phyloP scores from a whole-genome alignment of 352 stramenopile species.

The Pilasporangium apinafurcum region DNA sequence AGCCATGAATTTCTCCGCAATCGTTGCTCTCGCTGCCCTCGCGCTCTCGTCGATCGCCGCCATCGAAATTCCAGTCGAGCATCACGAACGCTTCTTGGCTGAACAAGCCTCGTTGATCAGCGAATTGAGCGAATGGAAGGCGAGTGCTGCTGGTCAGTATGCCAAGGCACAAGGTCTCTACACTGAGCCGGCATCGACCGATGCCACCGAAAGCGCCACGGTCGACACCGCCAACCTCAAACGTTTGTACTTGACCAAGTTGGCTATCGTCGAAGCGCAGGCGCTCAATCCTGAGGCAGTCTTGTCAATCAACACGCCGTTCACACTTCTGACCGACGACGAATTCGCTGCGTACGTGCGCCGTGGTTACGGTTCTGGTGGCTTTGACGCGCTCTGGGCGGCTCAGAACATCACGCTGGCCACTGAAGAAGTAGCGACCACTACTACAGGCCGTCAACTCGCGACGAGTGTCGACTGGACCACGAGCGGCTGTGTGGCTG shows the following conservation, averaged over 20 bases:
- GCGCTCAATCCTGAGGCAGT: background rate
- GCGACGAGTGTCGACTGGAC: constrained; percentile 53
- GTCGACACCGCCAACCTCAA: too few relatives aligned
- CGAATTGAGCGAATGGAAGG: constrained; percentile 9
- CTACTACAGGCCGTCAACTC: too few relatives aligned
- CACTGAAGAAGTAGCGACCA: too few relatives aligned
- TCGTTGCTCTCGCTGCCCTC: too few relatives aligned
- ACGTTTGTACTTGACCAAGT: background rate
- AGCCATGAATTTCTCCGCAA: too few relatives aligned
- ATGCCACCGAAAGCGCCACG: too few relatives aligned
- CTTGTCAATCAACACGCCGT: constrained; percentile 6
- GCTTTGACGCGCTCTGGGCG: background rate
- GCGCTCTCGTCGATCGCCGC: constrained; percentile 14
- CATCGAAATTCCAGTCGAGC: constrained; percentile 16
- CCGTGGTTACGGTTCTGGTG: constrained; percentile 1
- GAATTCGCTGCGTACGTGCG: constrained; percentile 8
- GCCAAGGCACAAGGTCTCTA: too few relatives aligned
- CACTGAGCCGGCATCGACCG: too few relatives aligned
- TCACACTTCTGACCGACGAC: constrained; percentile 5
- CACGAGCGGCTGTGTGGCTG: constrained; percentile 36
- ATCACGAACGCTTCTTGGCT: constrained; percentile 39
- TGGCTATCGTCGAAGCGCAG: background rate
- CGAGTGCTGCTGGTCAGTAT: background rate
- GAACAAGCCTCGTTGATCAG: constrained; percentile 23
- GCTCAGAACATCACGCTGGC: constrained; percentile 5